Evolutionary conservation across 78 protist genomes (phyloP).

Genomic region (Pirum gemmata): DNA sequence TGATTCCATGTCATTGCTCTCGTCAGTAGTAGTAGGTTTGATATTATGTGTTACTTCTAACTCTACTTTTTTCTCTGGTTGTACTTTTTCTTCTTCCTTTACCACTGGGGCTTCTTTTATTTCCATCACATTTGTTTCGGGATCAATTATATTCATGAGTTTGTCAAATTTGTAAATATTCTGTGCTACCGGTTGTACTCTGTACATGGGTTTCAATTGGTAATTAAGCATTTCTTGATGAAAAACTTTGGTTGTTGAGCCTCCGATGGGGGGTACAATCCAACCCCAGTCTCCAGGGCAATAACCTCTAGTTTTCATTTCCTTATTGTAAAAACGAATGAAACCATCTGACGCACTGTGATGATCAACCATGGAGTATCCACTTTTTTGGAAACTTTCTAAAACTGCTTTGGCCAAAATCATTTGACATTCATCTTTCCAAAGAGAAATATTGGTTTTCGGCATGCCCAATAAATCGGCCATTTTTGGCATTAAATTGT

Average conservation of each 20-base stretch:
- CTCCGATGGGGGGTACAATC: neutral
- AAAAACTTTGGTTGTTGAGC: neutral
- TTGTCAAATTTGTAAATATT: too few species aligned
- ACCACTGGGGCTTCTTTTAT: too few species aligned
- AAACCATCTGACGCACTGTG: neutral
- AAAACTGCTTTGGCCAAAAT: neutral
- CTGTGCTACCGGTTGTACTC: neutral
- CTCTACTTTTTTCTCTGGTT: too few species aligned
- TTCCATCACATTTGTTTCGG: too few species aligned
- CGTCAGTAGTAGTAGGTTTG: too few species aligned
- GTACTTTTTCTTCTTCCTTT: too few species aligned
- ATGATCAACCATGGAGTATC: neutral
- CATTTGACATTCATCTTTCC: neutral
- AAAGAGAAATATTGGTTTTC: neutral
- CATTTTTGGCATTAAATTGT: neutral
- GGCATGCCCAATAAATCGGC: neutral
- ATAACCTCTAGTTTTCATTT: neutral
- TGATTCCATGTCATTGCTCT: neutral
- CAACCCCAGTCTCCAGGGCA: neutral
- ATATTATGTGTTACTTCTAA: too few species aligned
- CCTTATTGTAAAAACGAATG: neutral
- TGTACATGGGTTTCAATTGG: neutral
- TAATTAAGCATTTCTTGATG: neutral
- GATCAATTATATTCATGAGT: neutral
- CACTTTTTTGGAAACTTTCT: neutral